phyloP scores from a whole-genome alignment of 345 rosid species.

The Gossypium longicalyx region DNA sequence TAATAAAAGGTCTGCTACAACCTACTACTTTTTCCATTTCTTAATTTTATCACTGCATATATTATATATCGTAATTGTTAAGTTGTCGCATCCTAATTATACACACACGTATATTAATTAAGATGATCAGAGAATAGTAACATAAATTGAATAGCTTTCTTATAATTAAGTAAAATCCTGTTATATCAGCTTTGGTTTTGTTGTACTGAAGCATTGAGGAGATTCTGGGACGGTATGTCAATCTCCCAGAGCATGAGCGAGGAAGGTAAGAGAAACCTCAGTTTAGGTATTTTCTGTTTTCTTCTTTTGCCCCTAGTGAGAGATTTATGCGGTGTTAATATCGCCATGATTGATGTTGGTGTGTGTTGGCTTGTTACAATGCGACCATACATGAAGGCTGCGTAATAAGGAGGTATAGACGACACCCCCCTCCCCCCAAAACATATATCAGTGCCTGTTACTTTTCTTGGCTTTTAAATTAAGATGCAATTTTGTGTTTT shows the following conservation, averaged over 20 bases:
- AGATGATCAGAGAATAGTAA: too few species aligned
- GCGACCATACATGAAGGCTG: slow-evolving; percentile 14
- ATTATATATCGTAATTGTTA: too few species aligned
- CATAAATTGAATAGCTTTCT: too few species aligned
- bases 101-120: too few species aligned
- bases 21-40: not conserved
- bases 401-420: slow-evolving; percentile 30
- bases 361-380: not conserved
- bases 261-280: slow-evolving; percentile 30
- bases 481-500: too few species aligned
- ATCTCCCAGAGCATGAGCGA: slow-evolving; percentile 43
- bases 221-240: slow-evolving; percentile 34
- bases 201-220: slow-evolving; percentile 39
- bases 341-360: not conserved
- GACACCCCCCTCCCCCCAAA: too few species aligned
- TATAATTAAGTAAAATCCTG: not conserved
- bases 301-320: not conserved
- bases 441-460: too few species aligned
- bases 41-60: too few species aligned
- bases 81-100: too few species aligned
- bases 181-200: slow-evolving; percentile 1
- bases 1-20: slow-evolving; percentile 38
- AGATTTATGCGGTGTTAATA: not conserved
- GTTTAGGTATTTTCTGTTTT: not conserved
- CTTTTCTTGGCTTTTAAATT: not conserved